Evolutionary conservation across 768 basidiomycete species (phyloP), one percentile per base, ranked within the genome.

Genomic region (Serendipita indica): DNA sequence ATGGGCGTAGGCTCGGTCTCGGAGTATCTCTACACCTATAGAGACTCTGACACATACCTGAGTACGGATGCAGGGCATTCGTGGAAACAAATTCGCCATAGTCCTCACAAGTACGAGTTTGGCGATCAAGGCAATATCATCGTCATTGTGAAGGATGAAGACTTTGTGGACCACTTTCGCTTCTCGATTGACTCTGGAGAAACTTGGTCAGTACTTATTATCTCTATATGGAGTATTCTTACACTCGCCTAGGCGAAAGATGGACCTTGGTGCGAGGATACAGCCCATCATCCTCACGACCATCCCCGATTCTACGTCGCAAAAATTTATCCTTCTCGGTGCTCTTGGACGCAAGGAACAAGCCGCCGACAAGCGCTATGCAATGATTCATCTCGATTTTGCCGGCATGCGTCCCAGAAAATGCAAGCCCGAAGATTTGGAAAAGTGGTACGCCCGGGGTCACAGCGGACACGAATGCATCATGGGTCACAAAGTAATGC

Each of bases 1-100:
- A 94, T 99, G 88, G 94, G 88, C n/a, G 91, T 98, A 1, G 96
- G 96, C 3, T 86, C 82, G 0, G 77, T 96, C 33, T 92, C 94
- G 1, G 71, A 76, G 20, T 69, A 72, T 12, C 73, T 97, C 5
- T 67, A 73, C 16, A 72, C 80, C 0, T 97, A 97, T 64, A 81
- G 86, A 39, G 84, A 96, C 34, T 83, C 87, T 65, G 90, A 96
- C 65, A 97, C 94, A 0, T 99, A 96, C 74, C 68, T 98, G 61
- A 93, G 89, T 64, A 84, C 77, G 0, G 89, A 99, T 65, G 92
- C 84, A 0, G 96, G 96, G 0, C 64, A 91, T 13, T 79, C 80
- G 3, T 99, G 96, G 94, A 71, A 65, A 22, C 90, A 89, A 84
- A 76, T 84, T 7, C 73, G 74, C 39, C 72, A 70, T 57, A 82